Evolutionary conservation across 352 stramenopile species (phyloP).

Genomic region (Globisporangium spiculum): DNA sequence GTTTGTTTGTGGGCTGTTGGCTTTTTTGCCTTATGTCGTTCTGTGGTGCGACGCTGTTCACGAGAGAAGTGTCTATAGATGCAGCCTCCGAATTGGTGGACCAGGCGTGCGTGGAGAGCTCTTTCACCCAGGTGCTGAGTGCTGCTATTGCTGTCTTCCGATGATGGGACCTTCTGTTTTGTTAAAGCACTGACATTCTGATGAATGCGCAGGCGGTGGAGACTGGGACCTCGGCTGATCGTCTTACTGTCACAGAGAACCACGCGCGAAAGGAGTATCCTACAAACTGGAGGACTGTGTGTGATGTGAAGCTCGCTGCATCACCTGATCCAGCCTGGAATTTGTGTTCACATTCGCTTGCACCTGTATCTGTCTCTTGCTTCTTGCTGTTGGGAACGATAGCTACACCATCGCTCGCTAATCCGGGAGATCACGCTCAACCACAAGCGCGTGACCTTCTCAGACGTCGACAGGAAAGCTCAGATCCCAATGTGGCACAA

Average conservation of each 20-base stretch:
- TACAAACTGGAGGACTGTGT: not conserved
- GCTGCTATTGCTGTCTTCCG: not conserved
- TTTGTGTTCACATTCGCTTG: not conserved
- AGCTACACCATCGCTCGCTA: slow-evolving; percentile 6
- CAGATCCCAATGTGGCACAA: slow-evolving; percentile 11
- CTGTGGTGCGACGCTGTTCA: not conserved
- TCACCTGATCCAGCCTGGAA: not conserved
- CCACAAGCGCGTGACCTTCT: slow-evolving; percentile 8
- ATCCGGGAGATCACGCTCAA: slow-evolving; percentile 14
- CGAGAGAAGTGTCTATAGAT: slow-evolving; percentile 6
- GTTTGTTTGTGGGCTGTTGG: not conserved
- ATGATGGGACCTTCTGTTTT: not conserved
- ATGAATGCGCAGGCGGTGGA: not conserved
- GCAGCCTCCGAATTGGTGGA: not conserved
- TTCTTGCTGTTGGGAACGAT: too few species aligned
- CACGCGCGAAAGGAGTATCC: not conserved
- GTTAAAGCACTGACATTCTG: not conserved
- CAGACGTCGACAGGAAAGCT: not conserved
- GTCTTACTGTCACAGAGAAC: not conserved
- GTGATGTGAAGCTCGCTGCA: too few species aligned
- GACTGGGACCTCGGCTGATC: not conserved
- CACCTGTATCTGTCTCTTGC: not conserved
- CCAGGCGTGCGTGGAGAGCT: not conserved
- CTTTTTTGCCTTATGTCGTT: not conserved
- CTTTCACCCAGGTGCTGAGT: not conserved